These are phyloP conservation scores for Ophiostoma populinum DNA, from an alignment of 2,329 filamentous ascomycete species.

Conservation along the genomic window DNA sequence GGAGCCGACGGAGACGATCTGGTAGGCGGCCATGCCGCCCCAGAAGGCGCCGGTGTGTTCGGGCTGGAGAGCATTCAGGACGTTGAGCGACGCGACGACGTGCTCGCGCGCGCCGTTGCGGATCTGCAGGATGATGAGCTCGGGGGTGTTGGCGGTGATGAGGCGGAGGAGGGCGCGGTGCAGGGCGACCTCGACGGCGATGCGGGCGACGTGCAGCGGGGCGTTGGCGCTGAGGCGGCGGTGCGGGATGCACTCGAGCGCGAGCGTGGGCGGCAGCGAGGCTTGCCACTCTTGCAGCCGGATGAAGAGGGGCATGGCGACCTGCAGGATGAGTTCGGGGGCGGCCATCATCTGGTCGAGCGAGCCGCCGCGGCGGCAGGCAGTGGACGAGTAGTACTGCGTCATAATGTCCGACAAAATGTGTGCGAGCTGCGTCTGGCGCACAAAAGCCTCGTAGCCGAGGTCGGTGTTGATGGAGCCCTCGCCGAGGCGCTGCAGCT, in stretches of 20 bases:
- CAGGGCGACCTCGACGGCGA: constrained; percentile 1
- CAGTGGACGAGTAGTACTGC: constrained; percentile 1
- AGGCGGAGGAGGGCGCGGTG: constrained; percentile 2
- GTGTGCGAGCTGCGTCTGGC: constrained; percentile 1
- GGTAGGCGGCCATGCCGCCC: constrained; percentile 1
- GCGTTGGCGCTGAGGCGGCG: constrained; percentile 1
- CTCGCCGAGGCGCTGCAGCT: not conserved
- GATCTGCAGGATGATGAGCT: not conserved
- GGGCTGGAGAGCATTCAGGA: constrained; percentile 1
- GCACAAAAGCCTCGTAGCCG: constrained; percentile 2
- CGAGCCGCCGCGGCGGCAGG: constrained; percentile 2
- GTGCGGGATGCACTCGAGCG: constrained; percentile 2
- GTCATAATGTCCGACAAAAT: constrained; percentile 1
- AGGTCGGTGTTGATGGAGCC: constrained; percentile 1
- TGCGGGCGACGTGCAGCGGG: constrained; percentile 1
- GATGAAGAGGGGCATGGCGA: not conserved
- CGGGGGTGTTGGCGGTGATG: not conserved
- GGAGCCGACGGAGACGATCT: constrained; percentile 1
- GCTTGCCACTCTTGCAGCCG: not conserved
- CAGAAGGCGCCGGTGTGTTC: constrained; percentile 1
- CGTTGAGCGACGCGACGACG: not conserved
- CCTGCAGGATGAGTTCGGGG: not conserved
- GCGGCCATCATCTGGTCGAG: constrained; percentile 1
- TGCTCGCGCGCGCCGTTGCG: constrained; percentile 1
- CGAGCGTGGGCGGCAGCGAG: not conserved